A percentile compares a stretch with the other conserved stretches of the same genome.
These are phyloP conservation scores for Salix suchowensis DNA, from an alignment of 345 rosid genomes.

Conservation along the genomic window DNA sequence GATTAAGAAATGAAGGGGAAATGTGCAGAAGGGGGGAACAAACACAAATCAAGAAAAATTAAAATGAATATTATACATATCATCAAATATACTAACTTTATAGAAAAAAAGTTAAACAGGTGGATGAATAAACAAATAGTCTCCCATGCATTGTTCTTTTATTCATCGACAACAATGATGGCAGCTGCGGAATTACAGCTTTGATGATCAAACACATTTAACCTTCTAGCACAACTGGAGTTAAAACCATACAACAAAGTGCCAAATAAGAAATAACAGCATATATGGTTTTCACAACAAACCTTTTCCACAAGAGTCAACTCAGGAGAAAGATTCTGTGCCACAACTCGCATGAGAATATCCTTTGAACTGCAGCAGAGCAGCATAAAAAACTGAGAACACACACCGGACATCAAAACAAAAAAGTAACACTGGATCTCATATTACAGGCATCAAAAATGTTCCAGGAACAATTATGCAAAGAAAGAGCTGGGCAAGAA, in stretches of 20 bases:
- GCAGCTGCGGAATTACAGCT: background rate
- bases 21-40: background rate
- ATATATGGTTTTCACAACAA: background rate
- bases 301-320: constrained; percentile 88
- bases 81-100: background rate
- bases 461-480: background rate
- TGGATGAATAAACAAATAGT: background rate
- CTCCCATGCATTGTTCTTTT: background rate
- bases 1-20: background rate
- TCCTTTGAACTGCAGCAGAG: constrained; percentile 72
- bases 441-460: constrained; percentile 3
- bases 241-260: background rate
- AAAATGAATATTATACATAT: background rate
- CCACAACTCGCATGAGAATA: constrained; percentile 95
- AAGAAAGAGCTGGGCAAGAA: constrained; percentile 8
- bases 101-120: background rate
- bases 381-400: background rate
- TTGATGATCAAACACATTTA: background rate
- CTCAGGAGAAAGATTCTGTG: constrained; percentile 89
- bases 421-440: background rate
- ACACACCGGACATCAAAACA: background rate
- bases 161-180: background rate
- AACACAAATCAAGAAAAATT: background rate
- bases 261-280: background rate
- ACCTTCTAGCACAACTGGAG: background rate